Evolutionary conservation across 2,329 filamentous ascomycete species (phyloP).

Genomic region (Myriosclerotinia duriaeana): DNA sequence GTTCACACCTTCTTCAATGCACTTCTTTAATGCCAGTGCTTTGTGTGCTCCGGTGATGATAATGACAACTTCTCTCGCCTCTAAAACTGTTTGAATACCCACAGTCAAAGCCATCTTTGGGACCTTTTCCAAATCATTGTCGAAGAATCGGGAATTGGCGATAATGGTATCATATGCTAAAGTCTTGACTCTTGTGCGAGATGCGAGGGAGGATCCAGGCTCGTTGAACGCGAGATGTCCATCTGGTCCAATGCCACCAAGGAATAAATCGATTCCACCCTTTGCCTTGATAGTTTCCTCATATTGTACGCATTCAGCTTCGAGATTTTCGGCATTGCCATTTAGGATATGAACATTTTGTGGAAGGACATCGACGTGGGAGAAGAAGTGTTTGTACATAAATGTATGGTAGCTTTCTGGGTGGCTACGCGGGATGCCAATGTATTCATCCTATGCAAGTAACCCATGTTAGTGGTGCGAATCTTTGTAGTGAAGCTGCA

Average conservation of each 20-base stretch:
- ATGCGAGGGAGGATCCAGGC: constrained; percentile 75
- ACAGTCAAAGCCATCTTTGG: constrained; percentile 82
- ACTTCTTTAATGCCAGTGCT: constrained; percentile 73
- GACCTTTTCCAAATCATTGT: constrained; percentile 69
- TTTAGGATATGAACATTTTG: constrained; percentile 82
- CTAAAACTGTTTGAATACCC: constrained; percentile 78
- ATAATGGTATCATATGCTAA: constrained; percentile 83
- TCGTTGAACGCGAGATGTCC: constrained; percentile 92
- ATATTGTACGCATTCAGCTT: constrained; percentile 75
- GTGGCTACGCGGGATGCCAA: constrained; percentile 78
- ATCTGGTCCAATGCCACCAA: constrained; percentile 81
- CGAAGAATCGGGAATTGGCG: constrained; percentile 83
- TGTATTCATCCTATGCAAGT: constrained; percentile 71
- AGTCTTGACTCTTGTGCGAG: constrained; percentile 81
- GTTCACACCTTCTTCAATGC: constrained; percentile 78
- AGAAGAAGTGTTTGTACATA: constrained; percentile 93
- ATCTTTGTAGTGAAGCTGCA: not conserved
- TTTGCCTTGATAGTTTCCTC: constrained; percentile 72
- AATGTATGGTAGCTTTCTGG: constrained; percentile 86
- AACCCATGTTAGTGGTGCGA: constrained; percentile 5
- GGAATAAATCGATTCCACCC: constrained; percentile 82
- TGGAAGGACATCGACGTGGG: constrained; percentile 76
- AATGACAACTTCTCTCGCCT: constrained; percentile 77
- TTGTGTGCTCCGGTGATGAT: constrained; percentile 83
- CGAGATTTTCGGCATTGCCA: constrained; percentile 73